phyloP scores from a whole-genome alignment of 495 filamentous ascomycete species.

The Penicillium cosmopolitanum region DNA sequence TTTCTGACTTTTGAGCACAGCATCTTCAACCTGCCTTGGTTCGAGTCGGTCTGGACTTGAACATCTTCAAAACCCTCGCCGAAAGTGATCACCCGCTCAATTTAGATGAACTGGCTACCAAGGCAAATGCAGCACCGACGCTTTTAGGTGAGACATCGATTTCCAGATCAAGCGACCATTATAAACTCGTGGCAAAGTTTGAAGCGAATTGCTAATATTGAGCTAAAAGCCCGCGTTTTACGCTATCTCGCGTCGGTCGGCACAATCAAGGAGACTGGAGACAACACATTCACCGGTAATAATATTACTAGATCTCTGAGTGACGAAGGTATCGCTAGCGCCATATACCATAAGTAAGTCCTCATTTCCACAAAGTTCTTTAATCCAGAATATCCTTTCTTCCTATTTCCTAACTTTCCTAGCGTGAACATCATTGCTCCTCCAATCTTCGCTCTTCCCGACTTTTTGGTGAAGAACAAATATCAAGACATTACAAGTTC shows the following conservation, averaged over 20 bases:
- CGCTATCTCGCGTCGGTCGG: slow-evolving; percentile 42
- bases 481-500: slow-evolving; percentile 39
- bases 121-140: slow-evolving; percentile 17
- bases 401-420: too few relatives aligned
- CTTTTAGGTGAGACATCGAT: slow-evolving; percentile 7
- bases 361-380: neutral
- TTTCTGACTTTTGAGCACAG: slow-evolving; percentile 5
- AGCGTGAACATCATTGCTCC: slow-evolving; percentile 23
- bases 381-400: too few relatives aligned
- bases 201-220: neutral
- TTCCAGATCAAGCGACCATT: neutral
- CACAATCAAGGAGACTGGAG: slow-evolving; percentile 33
- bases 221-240: slow-evolving; percentile 36
- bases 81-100: slow-evolving; percentile 26
- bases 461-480: slow-evolving; percentile 35
- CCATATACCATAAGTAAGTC: slow-evolving; percentile 22
- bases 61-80: slow-evolving; percentile 34
- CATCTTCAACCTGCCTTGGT: slow-evolving; percentile 20
- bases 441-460: slow-evolving; percentile 26
- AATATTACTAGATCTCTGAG: slow-evolving; percentile 31
- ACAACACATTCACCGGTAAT: slow-evolving; percentile 33
- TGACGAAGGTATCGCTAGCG: slow-evolving; percentile 15
- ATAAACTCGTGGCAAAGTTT: neutral
- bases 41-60: slow-evolving; percentile 29
- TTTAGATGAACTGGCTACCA: slow-evolving; percentile 27